Evolutionary conservation across 1,284 basidiomycete genomes (phyloP).

Genomic region (Cryptococcus floricola): DNA sequence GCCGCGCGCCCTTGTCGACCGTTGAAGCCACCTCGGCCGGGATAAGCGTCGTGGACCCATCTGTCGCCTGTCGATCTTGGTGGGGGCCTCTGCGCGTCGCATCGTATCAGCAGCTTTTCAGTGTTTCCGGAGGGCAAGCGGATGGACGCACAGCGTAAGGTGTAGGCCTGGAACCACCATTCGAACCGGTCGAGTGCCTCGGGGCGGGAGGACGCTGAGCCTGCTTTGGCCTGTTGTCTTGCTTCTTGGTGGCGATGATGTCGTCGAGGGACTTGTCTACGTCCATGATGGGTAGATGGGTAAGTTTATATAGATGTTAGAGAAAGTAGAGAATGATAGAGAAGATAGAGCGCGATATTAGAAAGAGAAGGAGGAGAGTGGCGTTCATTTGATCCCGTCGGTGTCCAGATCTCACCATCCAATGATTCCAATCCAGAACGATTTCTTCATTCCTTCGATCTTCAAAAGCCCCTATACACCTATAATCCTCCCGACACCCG

Average conservation of each 20-base stretch:
- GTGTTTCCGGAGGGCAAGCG: background rate
- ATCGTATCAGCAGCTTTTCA: background rate
- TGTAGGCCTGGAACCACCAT: conserved; percentile 8
- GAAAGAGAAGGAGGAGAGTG: no score
- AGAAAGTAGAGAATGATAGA: background rate
- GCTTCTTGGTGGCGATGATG: background rate
- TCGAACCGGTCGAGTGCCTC: conserved; percentile 6
- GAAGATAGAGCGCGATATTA: no score
- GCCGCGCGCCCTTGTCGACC: conserved; percentile 10
- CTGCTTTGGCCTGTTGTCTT: background rate
- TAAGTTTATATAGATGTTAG: background rate
- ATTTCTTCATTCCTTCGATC: background rate
- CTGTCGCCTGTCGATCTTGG: conserved; percentile 43
- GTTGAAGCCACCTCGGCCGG: conserved; percentile 15
- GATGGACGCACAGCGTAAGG: conserved; percentile 37
- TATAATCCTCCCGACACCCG: background rate
- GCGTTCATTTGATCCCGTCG: background rate
- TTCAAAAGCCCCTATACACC: background rate
- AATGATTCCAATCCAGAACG: background rate
- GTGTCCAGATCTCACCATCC: background rate
- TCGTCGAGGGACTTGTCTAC: conserved; percentile 48
- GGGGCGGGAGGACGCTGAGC: background rate
- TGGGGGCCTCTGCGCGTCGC: conserved; percentile 39
- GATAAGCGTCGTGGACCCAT: conserved; percentile 50
- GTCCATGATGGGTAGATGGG: conserved; percentile 32